phyloP scores from a whole-genome alignment of 2,329 filamentous ascomycete species.

The Plectosphaerella cucumerina region DNA sequence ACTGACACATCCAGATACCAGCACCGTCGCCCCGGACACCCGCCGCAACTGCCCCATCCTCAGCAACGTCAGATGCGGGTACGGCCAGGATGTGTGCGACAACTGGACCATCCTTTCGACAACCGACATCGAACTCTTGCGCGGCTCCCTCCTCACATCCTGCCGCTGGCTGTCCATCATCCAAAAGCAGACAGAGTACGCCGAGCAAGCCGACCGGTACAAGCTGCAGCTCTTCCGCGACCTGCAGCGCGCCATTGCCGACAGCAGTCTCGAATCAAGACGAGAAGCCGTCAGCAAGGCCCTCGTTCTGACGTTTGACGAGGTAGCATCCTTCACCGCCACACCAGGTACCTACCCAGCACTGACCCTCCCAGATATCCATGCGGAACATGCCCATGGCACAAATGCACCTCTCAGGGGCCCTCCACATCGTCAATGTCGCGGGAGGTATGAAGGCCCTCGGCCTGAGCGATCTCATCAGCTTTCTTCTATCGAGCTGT shows the following conservation, averaged over 20 bases:
- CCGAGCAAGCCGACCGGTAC: background rate
- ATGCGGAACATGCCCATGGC: background rate
- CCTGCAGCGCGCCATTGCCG: background rate
- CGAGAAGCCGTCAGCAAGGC: background rate
- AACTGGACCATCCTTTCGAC: background rate
- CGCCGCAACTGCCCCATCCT: background rate
- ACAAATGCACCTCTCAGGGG: background rate
- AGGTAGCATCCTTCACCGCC: background rate
- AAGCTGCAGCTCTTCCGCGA: background rate
- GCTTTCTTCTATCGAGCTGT: background rate
- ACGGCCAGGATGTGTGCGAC: background rate
- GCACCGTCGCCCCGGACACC: background rate
- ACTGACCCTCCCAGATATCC: background rate
- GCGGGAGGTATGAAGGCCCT: background rate
- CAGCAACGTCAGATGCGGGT: background rate
- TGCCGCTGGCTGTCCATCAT: background rate
- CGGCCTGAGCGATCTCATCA: background rate
- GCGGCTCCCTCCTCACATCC: background rate
- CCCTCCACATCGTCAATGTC: background rate
- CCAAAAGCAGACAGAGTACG: background rate
- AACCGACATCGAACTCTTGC: background rate
- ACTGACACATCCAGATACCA: background rate
- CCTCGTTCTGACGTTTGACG: background rate
- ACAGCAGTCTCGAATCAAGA: background rate
- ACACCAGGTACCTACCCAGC: too few relatives aligned